phyloP scores from a whole-genome alignment of 129 eudicot genomes.

The Gnaphalium uliginosum region DNA sequence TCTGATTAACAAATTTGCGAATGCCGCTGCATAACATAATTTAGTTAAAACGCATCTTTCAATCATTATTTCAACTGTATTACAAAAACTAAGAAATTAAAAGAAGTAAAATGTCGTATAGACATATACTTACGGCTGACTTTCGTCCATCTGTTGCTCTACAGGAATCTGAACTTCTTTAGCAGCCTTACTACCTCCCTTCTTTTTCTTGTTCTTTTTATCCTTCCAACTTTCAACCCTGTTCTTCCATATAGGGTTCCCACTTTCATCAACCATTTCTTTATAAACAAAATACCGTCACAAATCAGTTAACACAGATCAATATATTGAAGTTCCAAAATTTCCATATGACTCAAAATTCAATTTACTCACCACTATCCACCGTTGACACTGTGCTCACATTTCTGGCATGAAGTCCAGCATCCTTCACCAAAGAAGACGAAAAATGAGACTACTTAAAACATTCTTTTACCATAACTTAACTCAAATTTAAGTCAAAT shows the following conservation, averaged over 20 bases:
- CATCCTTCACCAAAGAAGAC: constrained; percentile 51
- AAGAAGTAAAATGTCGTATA: background rate
- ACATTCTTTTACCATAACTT: background rate
- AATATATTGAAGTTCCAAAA: background rate
- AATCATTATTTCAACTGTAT: background rate
- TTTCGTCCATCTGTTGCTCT: constrained; percentile 90
- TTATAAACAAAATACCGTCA: constrained; percentile 10
- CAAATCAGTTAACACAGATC: background rate
- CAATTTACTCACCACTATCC: constrained; percentile 87
- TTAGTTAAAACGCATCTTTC: background rate
- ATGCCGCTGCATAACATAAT: background rate
- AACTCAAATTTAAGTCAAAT: background rate
- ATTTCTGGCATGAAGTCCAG: constrained; percentile 86
- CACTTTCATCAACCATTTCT: constrained; percentile 72
- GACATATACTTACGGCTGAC: constrained; percentile 51
- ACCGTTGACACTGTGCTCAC: constrained; percentile 82
- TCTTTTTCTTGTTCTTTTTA: constrained; percentile 82
- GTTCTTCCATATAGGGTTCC: constrained; percentile 96
- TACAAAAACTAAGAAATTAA: background rate
- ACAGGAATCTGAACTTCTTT: constrained; percentile 71
- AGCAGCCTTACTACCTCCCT: constrained; percentile 42
- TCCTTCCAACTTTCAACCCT: constrained; percentile 98
- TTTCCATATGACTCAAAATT: background rate
- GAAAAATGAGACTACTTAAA: background rate
- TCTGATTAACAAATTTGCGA: background rate